Conservation (phyloP, 306 rosid genomes). For the Hylodesmum podocarpum region DNA sequence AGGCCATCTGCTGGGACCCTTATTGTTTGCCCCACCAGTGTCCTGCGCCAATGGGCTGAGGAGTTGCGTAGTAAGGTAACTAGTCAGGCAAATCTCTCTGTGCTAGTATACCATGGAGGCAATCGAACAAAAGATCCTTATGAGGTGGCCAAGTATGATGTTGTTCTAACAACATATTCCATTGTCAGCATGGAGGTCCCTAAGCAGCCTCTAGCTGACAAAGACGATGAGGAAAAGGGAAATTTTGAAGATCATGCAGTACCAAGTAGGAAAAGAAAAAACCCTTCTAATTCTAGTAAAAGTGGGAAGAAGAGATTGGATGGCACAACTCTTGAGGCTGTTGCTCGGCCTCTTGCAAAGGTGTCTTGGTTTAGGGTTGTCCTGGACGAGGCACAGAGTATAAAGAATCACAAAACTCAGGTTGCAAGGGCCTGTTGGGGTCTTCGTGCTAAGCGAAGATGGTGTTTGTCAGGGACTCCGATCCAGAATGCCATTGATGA, state of each 20-base stretch:
- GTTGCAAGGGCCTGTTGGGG: slow-evolving; percentile 99
- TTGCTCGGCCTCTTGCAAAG: slow-evolving; percentile 85
- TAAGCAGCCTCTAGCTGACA: slow-evolving; percentile 80
- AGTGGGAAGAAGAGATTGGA: slow-evolving; percentile 55
- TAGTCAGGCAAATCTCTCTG: slow-evolving; percentile 75
- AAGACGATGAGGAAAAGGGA: slow-evolving; percentile 69
- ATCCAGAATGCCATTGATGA: slow-evolving; percentile 98
- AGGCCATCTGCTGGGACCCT: slow-evolving; percentile 99
- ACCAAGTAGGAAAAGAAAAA: slow-evolving; percentile 73
- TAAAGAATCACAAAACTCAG: slow-evolving; percentile 94
- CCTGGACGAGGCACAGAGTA: slow-evolving; percentile 98
- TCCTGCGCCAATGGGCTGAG: slow-evolving; percentile 96
- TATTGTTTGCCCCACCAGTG: slow-evolving; percentile 98
- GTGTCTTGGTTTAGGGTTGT: slow-evolving; percentile 99
- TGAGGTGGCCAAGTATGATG: slow-evolving; percentile 91
- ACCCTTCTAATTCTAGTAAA: slow-evolving; percentile 46
- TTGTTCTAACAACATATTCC: slow-evolving; percentile 91
- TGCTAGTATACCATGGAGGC: slow-evolving; percentile 93
- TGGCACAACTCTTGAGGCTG: slow-evolving; percentile 45
- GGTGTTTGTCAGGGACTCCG: slow-evolving; percentile 99
- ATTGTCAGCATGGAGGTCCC: slow-evolving; percentile 98
- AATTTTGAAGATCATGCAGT: slow-evolving; percentile 45
- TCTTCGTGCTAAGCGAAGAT: slow-evolving; percentile 98
- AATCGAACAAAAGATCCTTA: slow-evolving; percentile 84
- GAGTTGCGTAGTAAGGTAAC: slow-evolving; percentile 88